Percentiles rank a stretch among this genome's conserved stretches.
Conservation (phyloP, 2,329 filamentous ascomycete species). For the Fusarium tupiense region DNA sequence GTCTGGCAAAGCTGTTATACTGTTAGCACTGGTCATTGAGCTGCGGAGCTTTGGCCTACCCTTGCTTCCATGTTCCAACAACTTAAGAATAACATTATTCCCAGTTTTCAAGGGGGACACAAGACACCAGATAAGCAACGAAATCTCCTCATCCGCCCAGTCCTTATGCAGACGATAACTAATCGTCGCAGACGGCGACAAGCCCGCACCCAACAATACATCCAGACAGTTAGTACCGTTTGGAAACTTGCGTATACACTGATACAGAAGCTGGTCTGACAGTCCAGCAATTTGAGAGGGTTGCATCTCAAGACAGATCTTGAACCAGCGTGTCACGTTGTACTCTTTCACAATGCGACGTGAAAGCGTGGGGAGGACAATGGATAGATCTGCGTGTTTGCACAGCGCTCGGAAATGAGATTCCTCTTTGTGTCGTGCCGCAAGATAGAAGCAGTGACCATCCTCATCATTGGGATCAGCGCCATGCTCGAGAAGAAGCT, state of each 20-base stretch:
- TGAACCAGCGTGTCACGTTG: background rate
- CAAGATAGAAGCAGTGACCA: conserved; percentile 5
- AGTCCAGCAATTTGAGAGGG: background rate
- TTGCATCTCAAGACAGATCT: background rate
- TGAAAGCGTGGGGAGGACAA: background rate
- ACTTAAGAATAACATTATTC: background rate
- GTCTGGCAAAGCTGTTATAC: background rate
- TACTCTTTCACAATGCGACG: background rate
- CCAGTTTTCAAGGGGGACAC: background rate
- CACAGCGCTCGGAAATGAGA: background rate
- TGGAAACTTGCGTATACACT: conserved; percentile 14
- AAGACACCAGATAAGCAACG: conserved; percentile 6
- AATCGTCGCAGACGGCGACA: background rate
- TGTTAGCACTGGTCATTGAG: accelerated
- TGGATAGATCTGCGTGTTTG: background rate
- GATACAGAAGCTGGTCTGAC: background rate
- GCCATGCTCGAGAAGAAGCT: conserved; percentile 5
- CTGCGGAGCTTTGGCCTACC: accelerated
- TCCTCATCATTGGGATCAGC: conserved; percentile 8
- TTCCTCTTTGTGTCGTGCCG: background rate
- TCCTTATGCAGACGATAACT: background rate
- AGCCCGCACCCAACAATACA: background rate
- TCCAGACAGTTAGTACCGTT: background rate
- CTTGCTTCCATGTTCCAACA: background rate
- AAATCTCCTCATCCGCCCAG: background rate